Evolutionary conservation across 768 basidiomycete genomes (phyloP).

Genomic region (Tulasnella sp.): DNA sequence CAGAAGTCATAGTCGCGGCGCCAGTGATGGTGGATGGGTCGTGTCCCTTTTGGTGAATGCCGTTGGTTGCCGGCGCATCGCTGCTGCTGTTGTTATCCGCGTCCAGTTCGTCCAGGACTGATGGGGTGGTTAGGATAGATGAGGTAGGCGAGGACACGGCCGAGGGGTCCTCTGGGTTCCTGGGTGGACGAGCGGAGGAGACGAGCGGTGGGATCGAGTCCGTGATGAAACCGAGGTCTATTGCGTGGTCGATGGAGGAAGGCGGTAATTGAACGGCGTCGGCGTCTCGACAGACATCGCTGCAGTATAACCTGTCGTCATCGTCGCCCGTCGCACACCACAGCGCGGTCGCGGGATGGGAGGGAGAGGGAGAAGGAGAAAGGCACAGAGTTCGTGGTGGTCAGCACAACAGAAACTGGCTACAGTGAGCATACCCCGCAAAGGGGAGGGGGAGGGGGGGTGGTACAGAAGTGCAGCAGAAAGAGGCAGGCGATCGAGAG

Average conservation of each 20-base stretch:
- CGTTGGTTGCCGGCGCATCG: background rate
- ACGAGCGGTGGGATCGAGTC: slow-evolving; percentile 29
- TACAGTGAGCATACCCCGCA: background rate
- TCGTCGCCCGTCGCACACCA: background rate
- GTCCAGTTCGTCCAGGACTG: slow-evolving; percentile 25
- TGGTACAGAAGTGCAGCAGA: background rate
- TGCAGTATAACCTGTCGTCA: slow-evolving; percentile 31
- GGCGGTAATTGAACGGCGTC: slow-evolving; percentile 28
- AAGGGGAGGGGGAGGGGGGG: background rate
- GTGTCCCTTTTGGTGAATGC: background rate
- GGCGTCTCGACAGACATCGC: slow-evolving; percentile 31
- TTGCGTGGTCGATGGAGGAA: slow-evolving; percentile 26
- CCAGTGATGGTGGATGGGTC: background rate
- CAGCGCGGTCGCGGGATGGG: background rate
- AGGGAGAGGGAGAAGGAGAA: background rate
- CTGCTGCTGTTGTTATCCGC: background rate
- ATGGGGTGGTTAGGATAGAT: slow-evolving; percentile 28
- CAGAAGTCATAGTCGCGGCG: background rate
- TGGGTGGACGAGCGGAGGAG: background rate
- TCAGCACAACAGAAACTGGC: background rate
- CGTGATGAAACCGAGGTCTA: slow-evolving; percentile 29
- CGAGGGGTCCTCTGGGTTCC: slow-evolving; percentile 15
- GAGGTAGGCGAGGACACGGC: slow-evolving; percentile 31
- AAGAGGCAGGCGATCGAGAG: slow-evolving; percentile 9
- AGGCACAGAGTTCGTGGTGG: background rate